Conservation (phyloP, 177 flowering plant species). For the Vitis hybrid region DNA sequence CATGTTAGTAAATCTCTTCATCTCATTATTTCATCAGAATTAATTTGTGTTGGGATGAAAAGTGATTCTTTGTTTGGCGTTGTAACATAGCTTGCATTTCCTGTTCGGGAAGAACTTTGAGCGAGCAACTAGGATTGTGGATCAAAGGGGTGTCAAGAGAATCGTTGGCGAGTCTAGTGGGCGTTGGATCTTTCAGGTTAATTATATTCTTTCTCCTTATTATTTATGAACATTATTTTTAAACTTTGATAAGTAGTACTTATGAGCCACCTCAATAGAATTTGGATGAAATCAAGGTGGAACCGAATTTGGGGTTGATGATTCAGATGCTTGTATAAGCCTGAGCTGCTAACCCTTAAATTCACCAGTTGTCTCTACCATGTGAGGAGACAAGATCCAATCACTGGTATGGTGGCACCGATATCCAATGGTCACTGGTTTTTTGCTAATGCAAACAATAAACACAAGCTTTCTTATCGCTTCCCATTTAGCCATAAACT, state of each 20-base stretch:
- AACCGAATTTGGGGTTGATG: no score
- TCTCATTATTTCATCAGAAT: not conserved
- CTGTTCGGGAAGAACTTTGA: constrained; percentile 91
- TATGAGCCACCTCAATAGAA: no score
- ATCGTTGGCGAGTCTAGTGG: constrained; percentile 72
- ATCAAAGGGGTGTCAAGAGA: constrained; percentile 84
- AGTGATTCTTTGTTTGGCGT: constrained; percentile 6
- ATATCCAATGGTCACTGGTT: no score
- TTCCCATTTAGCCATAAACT: no score
- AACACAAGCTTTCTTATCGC: no score
- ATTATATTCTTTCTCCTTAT: not conserved
- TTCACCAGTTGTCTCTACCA: no score
- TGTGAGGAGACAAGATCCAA: no score
- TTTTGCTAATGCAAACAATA: no score
- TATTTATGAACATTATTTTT: not conserved
- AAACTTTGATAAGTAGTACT: not conserved
- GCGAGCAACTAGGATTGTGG: constrained; percentile 86
- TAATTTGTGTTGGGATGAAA: constrained; percentile 1
- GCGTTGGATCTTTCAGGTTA: constrained; percentile 84
- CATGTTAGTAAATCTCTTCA: constrained; percentile 46
- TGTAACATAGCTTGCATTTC: constrained; percentile 67
- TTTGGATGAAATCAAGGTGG: no score
- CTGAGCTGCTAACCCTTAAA: no score
- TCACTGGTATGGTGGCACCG: no score
- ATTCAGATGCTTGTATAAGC: no score